Evolutionary conservation across 2,329 filamentous ascomycete genomes (phyloP).

Genomic region (Leptodontidium sp.): DNA sequence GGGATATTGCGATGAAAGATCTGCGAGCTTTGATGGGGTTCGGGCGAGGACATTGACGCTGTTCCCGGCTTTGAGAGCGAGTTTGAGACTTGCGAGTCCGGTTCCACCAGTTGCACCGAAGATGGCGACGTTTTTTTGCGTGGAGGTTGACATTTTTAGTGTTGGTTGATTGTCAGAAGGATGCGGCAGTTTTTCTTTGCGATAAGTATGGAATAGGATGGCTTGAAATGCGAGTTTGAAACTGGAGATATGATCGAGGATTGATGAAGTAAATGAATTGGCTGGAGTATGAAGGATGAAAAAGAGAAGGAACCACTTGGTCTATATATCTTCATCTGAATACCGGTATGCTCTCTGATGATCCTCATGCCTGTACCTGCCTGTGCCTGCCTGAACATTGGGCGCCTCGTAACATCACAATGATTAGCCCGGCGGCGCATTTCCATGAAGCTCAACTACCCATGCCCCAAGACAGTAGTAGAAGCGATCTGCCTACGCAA

Average conservation of each 20-base stretch:
- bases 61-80: conserved; percentile 55
- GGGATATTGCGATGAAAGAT: conserved; percentile 43
- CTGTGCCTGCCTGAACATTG: neutral
- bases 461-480: neutral
- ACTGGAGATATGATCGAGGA: neutral
- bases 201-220: neutral
- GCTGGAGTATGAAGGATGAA: neutral
- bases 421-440: conserved; percentile 1
- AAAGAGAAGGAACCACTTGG: neutral
- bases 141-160: conserved; percentile 19
- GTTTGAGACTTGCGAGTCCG: conserved; percentile 56
- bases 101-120: conserved; percentile 60
- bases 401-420: neutral
- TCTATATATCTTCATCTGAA: conserved; percentile 1
- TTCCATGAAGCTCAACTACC: neutral
- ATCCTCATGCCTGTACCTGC: neutral
- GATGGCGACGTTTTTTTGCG: conserved; percentile 54
- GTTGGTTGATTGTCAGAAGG: neutral
- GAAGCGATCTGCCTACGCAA: neutral
- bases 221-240: neutral
- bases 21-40: conserved; percentile 57
- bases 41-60: conserved; percentile 56
- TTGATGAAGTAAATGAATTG: neutral
- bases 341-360: neutral
- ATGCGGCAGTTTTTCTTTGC: neutral